Evolutionary conservation across 441 rosid genomes (phyloP).

Genomic region (Erysimum cheiri): DNA sequence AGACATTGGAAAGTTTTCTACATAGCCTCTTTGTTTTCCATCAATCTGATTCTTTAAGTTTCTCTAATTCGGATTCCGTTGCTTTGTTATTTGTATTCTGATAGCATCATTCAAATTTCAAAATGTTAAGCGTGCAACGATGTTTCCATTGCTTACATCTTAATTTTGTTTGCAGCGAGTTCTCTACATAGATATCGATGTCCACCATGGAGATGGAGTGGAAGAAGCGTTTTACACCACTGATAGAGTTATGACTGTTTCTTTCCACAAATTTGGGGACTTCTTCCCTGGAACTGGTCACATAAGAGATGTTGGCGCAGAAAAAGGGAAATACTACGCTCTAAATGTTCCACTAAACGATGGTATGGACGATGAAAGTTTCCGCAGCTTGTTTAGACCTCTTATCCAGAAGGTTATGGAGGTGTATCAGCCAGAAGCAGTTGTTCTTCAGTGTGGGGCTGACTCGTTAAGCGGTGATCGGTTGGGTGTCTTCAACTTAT

Average conservation of each 20-base stretch:
- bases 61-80: constrained; percentile 2
- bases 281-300: constrained; percentile 97
- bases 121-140: neutral
- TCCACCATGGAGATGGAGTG: constrained; percentile 99
- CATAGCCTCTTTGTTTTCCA: constrained; percentile 11
- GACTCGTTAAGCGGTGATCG: constrained; percentile 96
- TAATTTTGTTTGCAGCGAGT: constrained; percentile 72
- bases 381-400: constrained; percentile 80
- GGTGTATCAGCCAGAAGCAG: constrained; percentile 94
- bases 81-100: neutral
- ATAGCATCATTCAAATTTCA: neutral
- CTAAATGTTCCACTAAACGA: constrained; percentile 89
- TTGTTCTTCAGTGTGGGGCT: constrained; percentile 98
- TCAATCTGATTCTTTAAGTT: constrained; percentile 29
- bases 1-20: neutral
- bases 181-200: constrained; percentile 91
- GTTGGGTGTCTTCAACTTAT: constrained; percentile 91
- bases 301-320: constrained; percentile 74
- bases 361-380: constrained; percentile 89
- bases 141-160: constrained; percentile 7
- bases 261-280: constrained; percentile 96
- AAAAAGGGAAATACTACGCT: constrained; percentile 79
- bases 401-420: constrained; percentile 91
- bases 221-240: constrained; percentile 97
- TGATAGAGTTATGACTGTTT: constrained; percentile 97